phyloP scores from a whole-genome alignment of 2,329 filamentous ascomycete genomes.

The Ascochyta clinopodiicola region DNA sequence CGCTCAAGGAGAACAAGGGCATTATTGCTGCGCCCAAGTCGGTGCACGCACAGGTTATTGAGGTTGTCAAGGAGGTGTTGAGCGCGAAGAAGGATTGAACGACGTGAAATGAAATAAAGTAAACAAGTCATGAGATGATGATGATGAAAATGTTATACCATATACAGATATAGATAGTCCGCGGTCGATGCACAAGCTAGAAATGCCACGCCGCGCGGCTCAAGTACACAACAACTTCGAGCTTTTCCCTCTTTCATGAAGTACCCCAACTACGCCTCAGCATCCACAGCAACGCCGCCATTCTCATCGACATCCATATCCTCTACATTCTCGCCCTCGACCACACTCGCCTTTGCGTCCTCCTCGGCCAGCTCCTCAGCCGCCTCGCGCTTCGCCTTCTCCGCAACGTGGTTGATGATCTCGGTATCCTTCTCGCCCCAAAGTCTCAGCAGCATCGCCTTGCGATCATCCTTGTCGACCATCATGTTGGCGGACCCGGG shows the following conservation, averaged over 20 bases:
- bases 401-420: conserved; percentile 56
- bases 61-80: conserved; percentile 82
- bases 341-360: conserved; percentile 17
- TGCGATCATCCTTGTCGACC: conserved; percentile 95
- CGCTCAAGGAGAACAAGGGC: conserved; percentile 88
- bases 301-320: conserved; percentile 18
- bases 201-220: background rate
- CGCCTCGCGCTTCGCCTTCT: conserved; percentile 40
- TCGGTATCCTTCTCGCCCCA: conserved; percentile 89
- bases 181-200: background rate
- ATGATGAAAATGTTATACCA: too few species aligned
- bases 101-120: too few species aligned
- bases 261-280: background rate
- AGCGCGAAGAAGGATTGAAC: conserved; percentile 35
- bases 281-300: conserved; percentile 12
- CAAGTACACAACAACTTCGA: background rate
- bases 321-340: conserved; percentile 24
- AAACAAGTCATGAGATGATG: too few species aligned
- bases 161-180: too few species aligned
- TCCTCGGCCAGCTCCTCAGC: conserved; percentile 20
- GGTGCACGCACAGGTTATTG: conserved; percentile 77
- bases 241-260: background rate
- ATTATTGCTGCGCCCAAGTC: conserved; percentile 84
- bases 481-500: conserved; percentile 92
- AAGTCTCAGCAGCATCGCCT: conserved; percentile 86